Evolutionary conservation across 2,329 filamentous ascomycete species (phyloP).

Genomic region (Talaromyces atroroseus): DNA sequence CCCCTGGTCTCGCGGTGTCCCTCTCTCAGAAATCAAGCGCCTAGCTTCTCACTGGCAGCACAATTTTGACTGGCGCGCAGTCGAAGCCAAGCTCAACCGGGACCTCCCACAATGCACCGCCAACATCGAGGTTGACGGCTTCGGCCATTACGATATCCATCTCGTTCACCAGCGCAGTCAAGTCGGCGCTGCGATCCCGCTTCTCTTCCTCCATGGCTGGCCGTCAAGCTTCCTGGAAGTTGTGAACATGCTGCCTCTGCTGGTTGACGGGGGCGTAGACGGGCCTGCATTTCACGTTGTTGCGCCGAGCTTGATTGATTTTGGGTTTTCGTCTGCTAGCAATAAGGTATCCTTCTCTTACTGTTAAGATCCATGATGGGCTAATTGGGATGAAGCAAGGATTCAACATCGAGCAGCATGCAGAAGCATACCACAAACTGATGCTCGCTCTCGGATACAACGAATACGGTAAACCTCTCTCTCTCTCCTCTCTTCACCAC

Average conservation of each 20-base stretch:
- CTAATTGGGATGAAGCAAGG: background rate
- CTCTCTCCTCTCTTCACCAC: background rate
- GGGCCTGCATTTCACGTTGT: slow-evolving; percentile 3
- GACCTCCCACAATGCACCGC: slow-evolving; percentile 1
- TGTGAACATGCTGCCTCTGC: background rate
- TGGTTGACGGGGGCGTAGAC: background rate
- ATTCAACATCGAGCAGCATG: slow-evolving; percentile 2
- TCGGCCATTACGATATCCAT: slow-evolving; percentile 2
- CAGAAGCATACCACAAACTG: slow-evolving; percentile 7
- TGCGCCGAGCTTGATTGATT: slow-evolving; percentile 5
- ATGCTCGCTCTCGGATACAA: slow-evolving; percentile 4
- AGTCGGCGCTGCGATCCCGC: background rate
- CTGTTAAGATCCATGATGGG: too few species aligned
- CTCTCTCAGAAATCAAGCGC: slow-evolving; percentile 3
- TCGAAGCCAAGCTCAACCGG: background rate
- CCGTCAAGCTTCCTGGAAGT: slow-evolving; percentile 6
- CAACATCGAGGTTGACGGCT: background rate
- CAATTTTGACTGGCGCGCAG: slow-evolving; percentile 2
- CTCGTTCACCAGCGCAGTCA: slow-evolving; percentile 2
- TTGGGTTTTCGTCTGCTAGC: slow-evolving; percentile 6
- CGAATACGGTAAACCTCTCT: slow-evolving; percentile 1
- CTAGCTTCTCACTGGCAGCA: background rate
- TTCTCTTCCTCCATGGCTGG: slow-evolving; percentile 10
- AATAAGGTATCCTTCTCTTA: background rate
- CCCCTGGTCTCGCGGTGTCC: slow-evolving; percentile 1